A percentile compares a stretch with the other conserved stretches of the same genome.
Evolutionary conservation across 169 alveolate genomes (phyloP).

Genomic region (Plasmodium reichenowi): DNA sequence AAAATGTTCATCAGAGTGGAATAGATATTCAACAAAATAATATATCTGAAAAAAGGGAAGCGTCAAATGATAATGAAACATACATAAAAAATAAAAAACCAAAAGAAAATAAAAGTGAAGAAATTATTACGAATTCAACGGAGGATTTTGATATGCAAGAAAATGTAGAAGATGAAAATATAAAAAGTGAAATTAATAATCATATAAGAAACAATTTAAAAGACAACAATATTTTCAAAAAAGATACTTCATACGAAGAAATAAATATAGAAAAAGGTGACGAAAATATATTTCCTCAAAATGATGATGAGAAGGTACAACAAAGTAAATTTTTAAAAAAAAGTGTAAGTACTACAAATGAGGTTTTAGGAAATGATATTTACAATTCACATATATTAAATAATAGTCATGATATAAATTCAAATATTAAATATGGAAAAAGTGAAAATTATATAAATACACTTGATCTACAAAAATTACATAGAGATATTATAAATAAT

Average conservation of each 20-base stretch:
- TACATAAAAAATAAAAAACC: no score
- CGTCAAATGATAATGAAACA: not conserved
- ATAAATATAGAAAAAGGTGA: not conserved
- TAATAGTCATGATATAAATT: conserved; percentile 15
- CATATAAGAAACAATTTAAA: not conserved
- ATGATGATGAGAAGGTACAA: not conserved
- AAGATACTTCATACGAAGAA: not conserved
- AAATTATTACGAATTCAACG: not conserved
- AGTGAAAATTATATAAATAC: conserved; percentile 3
- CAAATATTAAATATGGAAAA: conserved; percentile 11
- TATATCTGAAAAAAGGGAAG: not conserved
- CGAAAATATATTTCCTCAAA: not conserved
- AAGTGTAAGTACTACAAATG: no score
- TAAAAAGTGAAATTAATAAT: not conserved
- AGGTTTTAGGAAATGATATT: not conserved
- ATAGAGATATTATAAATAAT: not conserved
- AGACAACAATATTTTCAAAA: not conserved
- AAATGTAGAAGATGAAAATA: conserved; percentile 4
- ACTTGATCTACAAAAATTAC: not conserved
- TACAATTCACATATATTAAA: not conserved
- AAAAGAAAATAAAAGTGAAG: not conserved
- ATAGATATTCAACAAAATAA: no score
- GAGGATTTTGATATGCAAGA: not conserved
- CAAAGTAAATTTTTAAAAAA: no score
- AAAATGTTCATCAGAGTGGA: not conserved